A percentile compares a stretch with the other conserved stretches of the same genome.
phyloP scores from a whole-genome alignment of 495 filamentous ascomycete genomes.

The Evansstolkia leycettana region DNA sequence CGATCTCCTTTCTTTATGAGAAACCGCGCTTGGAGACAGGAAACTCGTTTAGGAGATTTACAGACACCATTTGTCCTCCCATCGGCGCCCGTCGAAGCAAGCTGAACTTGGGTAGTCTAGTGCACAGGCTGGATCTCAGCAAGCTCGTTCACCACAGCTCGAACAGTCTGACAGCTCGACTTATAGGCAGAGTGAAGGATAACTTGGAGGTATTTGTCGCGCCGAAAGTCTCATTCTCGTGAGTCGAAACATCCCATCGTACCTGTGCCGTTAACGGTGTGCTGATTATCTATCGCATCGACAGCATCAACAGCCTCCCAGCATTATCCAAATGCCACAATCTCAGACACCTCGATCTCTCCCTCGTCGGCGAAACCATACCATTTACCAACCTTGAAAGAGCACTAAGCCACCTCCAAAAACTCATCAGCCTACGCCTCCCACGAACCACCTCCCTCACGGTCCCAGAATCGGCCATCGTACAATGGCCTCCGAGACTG shows the following conservation, averaged over 20 bases:
- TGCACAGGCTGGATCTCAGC: conserved; percentile 46
- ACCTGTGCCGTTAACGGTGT: no score
- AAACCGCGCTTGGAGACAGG: conserved; percentile 35
- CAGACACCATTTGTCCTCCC: conserved; percentile 49
- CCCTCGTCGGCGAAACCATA: conserved; percentile 43
- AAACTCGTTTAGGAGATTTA: conserved; percentile 45
- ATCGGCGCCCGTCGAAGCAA: conserved; percentile 43
- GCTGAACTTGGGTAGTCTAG: conserved; percentile 39
- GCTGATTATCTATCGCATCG: no score
- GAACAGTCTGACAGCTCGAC: conserved; percentile 50
- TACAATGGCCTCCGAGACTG: conserved; percentile 12
- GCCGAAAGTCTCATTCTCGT: conserved; percentile 52
- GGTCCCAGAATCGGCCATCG: conserved; percentile 2
- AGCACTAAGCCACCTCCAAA: conserved; percentile 33
- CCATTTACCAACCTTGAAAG: conserved; percentile 38
- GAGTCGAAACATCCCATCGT: conserved; percentile 5
- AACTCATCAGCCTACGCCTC: conserved; percentile 40
- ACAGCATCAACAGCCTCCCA: conserved; percentile 33
- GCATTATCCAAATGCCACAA: conserved; percentile 48
- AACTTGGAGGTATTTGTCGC: conserved; percentile 51
- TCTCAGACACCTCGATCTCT: conserved; percentile 45
- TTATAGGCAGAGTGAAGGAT: conserved; percentile 46
- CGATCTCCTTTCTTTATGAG: conserved; percentile 44
- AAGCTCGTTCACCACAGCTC: conserved; percentile 52
- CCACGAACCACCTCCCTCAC: conserved; percentile 37